Base-by-base conservation (phyloP, 1,284 basidiomycete genomes). In the Pulveroboletus sp. region DNA sequence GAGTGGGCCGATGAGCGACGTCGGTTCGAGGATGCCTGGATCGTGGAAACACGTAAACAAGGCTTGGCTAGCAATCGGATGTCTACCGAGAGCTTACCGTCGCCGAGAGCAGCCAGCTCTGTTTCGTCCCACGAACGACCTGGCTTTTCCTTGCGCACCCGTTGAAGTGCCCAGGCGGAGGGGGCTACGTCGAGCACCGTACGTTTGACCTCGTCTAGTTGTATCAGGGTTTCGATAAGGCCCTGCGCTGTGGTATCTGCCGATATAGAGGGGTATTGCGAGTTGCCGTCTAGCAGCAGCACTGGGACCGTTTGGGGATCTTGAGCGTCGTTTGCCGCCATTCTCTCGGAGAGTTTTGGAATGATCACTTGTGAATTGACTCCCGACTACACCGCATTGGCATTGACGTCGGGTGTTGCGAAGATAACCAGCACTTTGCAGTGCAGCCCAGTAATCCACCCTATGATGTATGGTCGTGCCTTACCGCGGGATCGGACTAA, bases 91-190 rank as follows among this genome's bases (percentile, higher is more conserved):
- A n/a, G n/a, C 82, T 62, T 46, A 89, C 89, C 87, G 66, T 88
- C 81, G 49, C 81, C 84, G 15, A 91, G 75, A 38, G 74, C 72
- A 56, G 83, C 78, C 8, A 92, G 75, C 57, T 89, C 87, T 4
- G 80, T 76, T 63, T 89, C 85, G 63, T 89, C 84, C 89, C 89
- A 91, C 54, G 75, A 67, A 39, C 85, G 76, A 44, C 88, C 89
- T 52, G 71, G 73, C 22, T 72, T 76, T 66, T 90, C 83, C 43
- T 70, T 77, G 50, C 85, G 77, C 43, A 89, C 80, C 53, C 67
- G 75, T 71, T 89, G 89, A 54, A 92, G 71, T 24, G 81, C 85
- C 89, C 89, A 92, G 12, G 80, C 82, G 53, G 70, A 71, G 35
- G 83, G 79, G 49, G 80, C 71, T 29, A 85, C 72, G 60, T 82